Conservation (phyloP, 2,329 filamentous ascomycete species). For the Bretziella fagacearum region DNA sequence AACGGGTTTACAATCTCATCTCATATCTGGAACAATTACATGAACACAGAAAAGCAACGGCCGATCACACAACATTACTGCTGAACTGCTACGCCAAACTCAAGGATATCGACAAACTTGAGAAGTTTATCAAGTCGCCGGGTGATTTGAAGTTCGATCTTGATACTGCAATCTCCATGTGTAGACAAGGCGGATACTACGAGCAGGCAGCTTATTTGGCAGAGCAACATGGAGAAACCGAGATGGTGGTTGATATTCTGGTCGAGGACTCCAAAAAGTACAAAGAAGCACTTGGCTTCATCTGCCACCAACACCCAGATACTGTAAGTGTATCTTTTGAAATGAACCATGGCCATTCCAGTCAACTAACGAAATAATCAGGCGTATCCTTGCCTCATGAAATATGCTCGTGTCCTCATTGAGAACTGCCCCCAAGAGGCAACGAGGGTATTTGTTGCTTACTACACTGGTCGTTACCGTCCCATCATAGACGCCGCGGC, state of each 20-base stretch:
- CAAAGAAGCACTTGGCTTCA: conserved; percentile 72
- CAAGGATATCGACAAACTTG: conserved; percentile 91
- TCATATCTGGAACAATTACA: conserved; percentile 94
- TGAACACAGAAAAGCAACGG: conserved; percentile 80
- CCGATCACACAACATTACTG: conserved; percentile 85
- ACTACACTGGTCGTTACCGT: conserved; percentile 73
- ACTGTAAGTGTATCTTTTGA: conserved; percentile 37
- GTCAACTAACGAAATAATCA: conserved; percentile 21
- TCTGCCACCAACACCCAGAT: conserved; percentile 70
- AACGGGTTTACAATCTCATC: conserved; percentile 93
- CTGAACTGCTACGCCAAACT: conserved; percentile 96
- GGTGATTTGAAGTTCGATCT: conserved; percentile 91
- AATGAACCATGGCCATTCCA: too few relatives aligned
- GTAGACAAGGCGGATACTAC: conserved; percentile 87
- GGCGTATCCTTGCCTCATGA: conserved; percentile 82
- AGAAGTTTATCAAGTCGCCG: conserved; percentile 90
- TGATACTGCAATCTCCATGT: conserved; percentile 95
- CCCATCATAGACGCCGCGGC: conserved; percentile 37
- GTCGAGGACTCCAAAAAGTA: conserved; percentile 93
- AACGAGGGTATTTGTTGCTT: conserved; percentile 80
- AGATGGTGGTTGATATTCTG: conserved; percentile 85
- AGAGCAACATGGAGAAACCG: conserved; percentile 82
- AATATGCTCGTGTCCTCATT: conserved; percentile 80
- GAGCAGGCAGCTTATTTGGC: conserved; percentile 94
- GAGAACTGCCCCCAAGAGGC: conserved; percentile 71